Conservation (phyloP, 2,329 filamentous ascomycete species). For the Sclerotinia glacialis region DNA sequence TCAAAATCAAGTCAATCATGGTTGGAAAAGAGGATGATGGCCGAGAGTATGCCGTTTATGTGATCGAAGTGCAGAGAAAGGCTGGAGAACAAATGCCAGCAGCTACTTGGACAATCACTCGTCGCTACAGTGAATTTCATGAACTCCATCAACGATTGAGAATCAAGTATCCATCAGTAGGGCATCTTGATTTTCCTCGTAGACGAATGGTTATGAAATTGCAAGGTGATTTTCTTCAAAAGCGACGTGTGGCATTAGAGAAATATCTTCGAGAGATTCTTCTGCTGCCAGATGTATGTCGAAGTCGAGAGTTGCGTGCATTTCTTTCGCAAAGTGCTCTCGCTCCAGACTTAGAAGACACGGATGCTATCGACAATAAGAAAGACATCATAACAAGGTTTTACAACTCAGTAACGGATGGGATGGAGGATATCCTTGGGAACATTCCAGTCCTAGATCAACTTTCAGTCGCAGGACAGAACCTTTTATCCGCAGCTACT, state of each 20-base stretch:
- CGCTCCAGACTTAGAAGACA: constrained; percentile 54
- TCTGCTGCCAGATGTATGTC: constrained; percentile 86
- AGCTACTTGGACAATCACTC: constrained; percentile 89
- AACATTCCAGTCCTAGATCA: constrained; percentile 96
- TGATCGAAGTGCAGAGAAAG: constrained; percentile 85
- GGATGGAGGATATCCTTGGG: constrained; percentile 95
- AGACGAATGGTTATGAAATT: constrained; percentile 94
- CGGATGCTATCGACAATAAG: constrained; percentile 61
- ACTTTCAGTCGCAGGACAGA: constrained; percentile 87
- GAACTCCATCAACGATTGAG: constrained; percentile 89
- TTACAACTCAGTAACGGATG: constrained; percentile 95
- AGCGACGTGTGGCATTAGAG: constrained; percentile 79
- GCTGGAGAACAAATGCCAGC: constrained; percentile 95
- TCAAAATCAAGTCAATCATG: constrained; percentile 89
- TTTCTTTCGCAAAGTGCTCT: constrained; percentile 89
- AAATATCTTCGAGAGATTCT: constrained; percentile 80
- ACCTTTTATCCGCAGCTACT: constrained; percentile 75
- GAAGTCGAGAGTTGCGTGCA: constrained; percentile 83
- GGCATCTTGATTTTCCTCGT: constrained; percentile 86
- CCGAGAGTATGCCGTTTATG: constrained; percentile 88
- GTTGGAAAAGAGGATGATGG: constrained; percentile 90
- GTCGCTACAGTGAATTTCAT: constrained; percentile 94
- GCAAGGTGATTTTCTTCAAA: constrained; percentile 92
- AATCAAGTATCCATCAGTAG: constrained; percentile 79
- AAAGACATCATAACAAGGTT: constrained; percentile 89